Conservation (phyloP, 2,329 filamentous ascomycete genomes). For the Aspergillus ochraceus region DNA sequence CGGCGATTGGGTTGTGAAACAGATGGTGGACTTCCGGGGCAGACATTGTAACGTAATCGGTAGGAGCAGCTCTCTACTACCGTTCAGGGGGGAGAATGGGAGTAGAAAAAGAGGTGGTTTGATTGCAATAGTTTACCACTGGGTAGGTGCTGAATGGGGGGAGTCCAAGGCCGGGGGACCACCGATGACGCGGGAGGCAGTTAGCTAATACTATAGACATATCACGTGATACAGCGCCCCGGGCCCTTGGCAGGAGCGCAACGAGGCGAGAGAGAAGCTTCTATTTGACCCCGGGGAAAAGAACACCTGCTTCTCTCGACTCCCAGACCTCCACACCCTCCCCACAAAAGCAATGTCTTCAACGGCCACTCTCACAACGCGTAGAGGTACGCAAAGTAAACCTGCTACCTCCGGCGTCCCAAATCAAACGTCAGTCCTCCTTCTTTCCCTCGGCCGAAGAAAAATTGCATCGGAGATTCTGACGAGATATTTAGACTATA, state of each 20-base stretch:
- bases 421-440: slow-evolving; percentile 69
- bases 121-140: neutral
- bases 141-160: neutral
- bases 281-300: neutral
- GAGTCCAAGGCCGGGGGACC: neutral
- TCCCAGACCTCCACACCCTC: neutral
- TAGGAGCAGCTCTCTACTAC: slow-evolving; percentile 99
- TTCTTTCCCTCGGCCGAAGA: slow-evolving; percentile 1
- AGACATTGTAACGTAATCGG: slow-evolving; percentile 67
- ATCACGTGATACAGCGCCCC: slow-evolving; percentile 20
- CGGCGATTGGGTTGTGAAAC: slow-evolving; percentile 93
- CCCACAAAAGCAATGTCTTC: slow-evolving; percentile 33
- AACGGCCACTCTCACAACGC: slow-evolving; percentile 41
- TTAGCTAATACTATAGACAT: neutral
- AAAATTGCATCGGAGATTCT: slow-evolving; percentile 13
- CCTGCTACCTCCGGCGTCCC: slow-evolving; percentile 56
- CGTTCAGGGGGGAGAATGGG: slow-evolving; percentile 37
- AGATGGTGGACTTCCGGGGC: slow-evolving; percentile 91
- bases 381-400: slow-evolving; percentile 39
- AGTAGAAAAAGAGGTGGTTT: slow-evolving; percentile 10
- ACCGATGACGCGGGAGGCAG: slow-evolving; percentile 23
- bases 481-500: slow-evolving; percentile 67
- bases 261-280: neutral
- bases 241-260: slow-evolving; percentile 3
- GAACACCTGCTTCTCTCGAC: neutral